Evolutionary conservation across 2,329 filamentous ascomycete genomes (phyloP).

Genomic region (Sclerotinia spermophila): DNA sequence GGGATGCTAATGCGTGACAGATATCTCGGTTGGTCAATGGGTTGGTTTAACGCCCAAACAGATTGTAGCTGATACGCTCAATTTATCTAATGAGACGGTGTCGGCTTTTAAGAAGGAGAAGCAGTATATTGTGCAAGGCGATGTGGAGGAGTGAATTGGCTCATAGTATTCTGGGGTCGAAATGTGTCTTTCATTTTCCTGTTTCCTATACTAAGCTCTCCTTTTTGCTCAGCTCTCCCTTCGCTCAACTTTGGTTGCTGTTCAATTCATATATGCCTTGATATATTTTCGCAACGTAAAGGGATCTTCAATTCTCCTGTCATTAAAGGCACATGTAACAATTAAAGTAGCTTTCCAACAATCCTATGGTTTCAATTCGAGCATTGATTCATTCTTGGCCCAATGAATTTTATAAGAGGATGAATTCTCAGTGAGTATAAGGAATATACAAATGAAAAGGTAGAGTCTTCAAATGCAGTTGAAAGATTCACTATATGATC

Average conservation of each 20-base stretch:
- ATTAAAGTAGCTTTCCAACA: not conserved
- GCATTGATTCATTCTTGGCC: not conserved
- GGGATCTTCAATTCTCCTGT: not conserved
- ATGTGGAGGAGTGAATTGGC: conserved; percentile 8
- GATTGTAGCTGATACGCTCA: conserved; percentile 55
- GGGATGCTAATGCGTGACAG: conserved; percentile 30
- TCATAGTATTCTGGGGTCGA: not conserved
- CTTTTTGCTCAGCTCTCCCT: too few species aligned
- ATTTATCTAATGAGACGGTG: conserved; percentile 41
- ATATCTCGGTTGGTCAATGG: conserved; percentile 46
- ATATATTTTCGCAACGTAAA: not conserved
- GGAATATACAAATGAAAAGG: not conserved
- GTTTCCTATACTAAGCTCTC: not conserved
- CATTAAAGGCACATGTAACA: not conserved
- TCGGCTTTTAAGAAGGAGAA: conserved; percentile 44
- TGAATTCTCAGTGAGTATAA: not conserved
- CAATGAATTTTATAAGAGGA: not conserved
- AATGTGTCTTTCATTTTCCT: not conserved
- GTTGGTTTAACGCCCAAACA: conserved; percentile 51
- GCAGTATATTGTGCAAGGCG: conserved; percentile 42
- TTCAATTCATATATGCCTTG: not conserved
- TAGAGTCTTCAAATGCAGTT: not conserved
- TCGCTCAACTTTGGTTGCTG: not conserved
- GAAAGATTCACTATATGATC: not conserved
- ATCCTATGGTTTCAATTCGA: not conserved